Base-by-base conservation (phyloP, 73 alveolate species). In the Paramecium primaurelia region DNA sequence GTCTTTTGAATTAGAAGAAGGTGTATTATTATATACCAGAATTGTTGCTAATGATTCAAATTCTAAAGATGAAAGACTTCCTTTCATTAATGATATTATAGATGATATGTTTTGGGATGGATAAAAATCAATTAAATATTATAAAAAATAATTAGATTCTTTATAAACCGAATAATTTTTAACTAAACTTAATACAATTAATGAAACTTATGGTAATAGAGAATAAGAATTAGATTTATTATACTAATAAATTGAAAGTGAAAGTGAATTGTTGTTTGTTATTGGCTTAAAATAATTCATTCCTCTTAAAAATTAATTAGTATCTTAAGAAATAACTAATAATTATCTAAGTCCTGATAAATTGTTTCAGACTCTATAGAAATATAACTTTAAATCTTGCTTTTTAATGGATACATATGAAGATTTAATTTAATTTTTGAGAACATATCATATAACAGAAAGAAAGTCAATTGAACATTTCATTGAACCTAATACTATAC, bases 71-170 rank as follows among this genome's bases (percentile, higher is more conserved):
- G 49, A 80, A 20, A 80, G 84, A 25, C 4, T 28, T 80, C 8
- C 16, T 8, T 16, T 8, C 9, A 42, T 77, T 47, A 49, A 18
- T 80, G 73, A 40, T 40, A 47, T 44, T n/a, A 40, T 25, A 20
- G 32, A 80, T 14, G 75, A 80, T 8, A 80, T 80, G 91, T 32
- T 80, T 42, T 45, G 91, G 75, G 71, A 80, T 32, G 91, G 91
- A 11, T 6, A 40, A 16, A 45, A 80, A 49, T 32, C 77, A 3
- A 18, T 80, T 80, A 11, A 38, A 38, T 80, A 80, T 80, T 80
- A 38, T 20, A 80, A 80, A 80, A 45, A 47, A n/a, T 26, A 80
- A 42, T 26, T 80, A 25, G 38, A 42, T 80, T 9, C 47, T 1
- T 26, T 20, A 28, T 34, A 45, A 26, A 49, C 91, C 7, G 75